These are phyloP conservation scores for Amphibolis antarctica DNA, from an alignment of 106 monocot species.

Conservation along the genomic window DNA sequence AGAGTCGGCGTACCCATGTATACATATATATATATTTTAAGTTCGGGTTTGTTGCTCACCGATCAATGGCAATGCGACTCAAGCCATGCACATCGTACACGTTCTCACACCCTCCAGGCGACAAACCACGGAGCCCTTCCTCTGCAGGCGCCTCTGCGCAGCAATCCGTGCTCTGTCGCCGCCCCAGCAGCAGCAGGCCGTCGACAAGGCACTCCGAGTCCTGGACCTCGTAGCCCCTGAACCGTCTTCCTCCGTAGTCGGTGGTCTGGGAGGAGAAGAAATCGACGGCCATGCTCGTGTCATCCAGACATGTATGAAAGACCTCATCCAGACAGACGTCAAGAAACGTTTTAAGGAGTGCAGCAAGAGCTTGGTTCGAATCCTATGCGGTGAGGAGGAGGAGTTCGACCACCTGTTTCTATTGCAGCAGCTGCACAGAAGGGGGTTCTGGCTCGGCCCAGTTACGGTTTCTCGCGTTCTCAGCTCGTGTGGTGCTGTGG, in stretches of 20 bases:
- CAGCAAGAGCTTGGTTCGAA: neutral
- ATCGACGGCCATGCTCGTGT: neutral
- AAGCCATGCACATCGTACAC: no score
- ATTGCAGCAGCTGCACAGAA: slow-evolving; percentile 1
- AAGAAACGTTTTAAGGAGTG: neutral
- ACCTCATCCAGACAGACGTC: neutral
- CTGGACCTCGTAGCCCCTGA: slow-evolving; percentile 2
- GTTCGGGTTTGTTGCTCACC: no score
- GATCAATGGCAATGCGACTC: no score
- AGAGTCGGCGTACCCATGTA: no score
- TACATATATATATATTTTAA: no score
- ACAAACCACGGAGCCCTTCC: neutral
- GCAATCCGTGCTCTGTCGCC: neutral
- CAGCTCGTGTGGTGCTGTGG: slow-evolving; percentile 5
- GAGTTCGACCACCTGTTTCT: neutral
- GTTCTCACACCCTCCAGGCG: no score
- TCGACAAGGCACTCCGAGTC: slow-evolving; percentile 4
- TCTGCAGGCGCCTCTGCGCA: neutral
- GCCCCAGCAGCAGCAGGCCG: neutral
- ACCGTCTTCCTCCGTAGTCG: neutral
- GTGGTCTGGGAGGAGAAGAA: neutral
- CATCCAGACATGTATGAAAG: slow-evolving; percentile 5
- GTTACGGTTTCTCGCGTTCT: slow-evolving; percentile 1
- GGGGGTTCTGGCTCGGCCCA: slow-evolving; percentile 4
- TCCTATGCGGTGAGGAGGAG: neutral